Base-by-base conservation (phyloP, 768 basidiomycete genomes). In the Phaeotremella skinneri region DNA sequence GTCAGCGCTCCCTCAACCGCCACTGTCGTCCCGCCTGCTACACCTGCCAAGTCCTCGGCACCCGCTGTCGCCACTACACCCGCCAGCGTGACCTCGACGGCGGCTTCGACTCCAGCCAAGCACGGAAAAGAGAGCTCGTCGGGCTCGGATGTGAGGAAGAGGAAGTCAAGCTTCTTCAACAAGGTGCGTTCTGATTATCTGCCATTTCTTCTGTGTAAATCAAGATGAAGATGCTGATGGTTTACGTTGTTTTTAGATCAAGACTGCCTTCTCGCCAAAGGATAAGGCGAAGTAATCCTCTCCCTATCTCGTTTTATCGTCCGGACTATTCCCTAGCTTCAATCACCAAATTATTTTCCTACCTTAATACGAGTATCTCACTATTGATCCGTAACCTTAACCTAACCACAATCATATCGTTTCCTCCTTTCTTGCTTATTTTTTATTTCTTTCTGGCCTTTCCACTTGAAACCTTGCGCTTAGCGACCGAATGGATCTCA, bases 121-220 rank as follows among this genome's bases (percentile, higher is more conserved):
- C 63, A 70, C 39, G 34, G 45, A 3, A 56, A 53, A 23, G 62
- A 63, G 14, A 21, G 39, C 20, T 58, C 69, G 4, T 32, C 27
- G 23, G 54, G 55, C 14, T 59, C 65, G 14, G 71, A 70, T 43
- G 55, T 61, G 13, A 61, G 61, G 47, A 76, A 76, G 69, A 63
- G 64, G 41, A 76, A 76, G 68, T 69, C 68, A 3, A 63, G 72
- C 50, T 62, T 76, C 61, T 71, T 76, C 53, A 39, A 34, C 54
- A 76, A 76, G 69, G 75, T 68, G 48, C 42, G 68, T 59, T 4
- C 34, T 37, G 37, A 6, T 34, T 20, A 4, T 4, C 27, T 5
- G 49, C 62, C 55, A 41, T 41, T 14, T 2, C 34, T 4, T 26
- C 13, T 37, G 34, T 23, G 21, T 17, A 17, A 39, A 2, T 52